A percentile compares a stretch with the other conserved stretches of the same genome.
These are phyloP conservation scores for Scutellaria minor DNA, from an alignment of 257 asterid genomes.

Conservation along the genomic window DNA sequence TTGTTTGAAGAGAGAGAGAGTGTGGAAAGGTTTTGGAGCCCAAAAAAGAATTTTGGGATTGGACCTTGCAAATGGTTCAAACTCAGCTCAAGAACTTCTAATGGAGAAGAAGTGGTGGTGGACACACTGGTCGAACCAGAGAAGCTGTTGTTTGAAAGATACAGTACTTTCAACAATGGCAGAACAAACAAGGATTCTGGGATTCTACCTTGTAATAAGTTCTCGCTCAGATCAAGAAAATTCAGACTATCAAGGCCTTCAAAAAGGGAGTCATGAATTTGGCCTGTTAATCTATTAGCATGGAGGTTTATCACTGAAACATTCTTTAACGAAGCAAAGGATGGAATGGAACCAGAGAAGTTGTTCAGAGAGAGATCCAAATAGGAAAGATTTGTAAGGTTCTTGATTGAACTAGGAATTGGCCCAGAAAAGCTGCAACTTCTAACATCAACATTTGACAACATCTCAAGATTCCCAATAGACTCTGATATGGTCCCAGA, in stretches of 20 bases:
- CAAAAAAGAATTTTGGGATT: constrained; percentile 53
- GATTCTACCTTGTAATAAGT: constrained; percentile 48
- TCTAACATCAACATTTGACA: constrained; percentile 45
- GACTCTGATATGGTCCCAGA: constrained; percentile 58
- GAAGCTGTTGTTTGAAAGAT: constrained; percentile 49
- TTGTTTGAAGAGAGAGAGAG: constrained; percentile 50
- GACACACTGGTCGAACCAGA: constrained; percentile 41
- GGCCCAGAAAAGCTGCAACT: constrained; percentile 52
- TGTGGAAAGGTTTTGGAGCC: constrained; percentile 34
- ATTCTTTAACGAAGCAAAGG: constrained; percentile 47
- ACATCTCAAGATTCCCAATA: constrained; percentile 49
- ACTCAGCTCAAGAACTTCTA: constrained; percentile 48
- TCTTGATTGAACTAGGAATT: constrained; percentile 54
- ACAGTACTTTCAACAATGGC: constrained; percentile 41
- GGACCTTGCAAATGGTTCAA: constrained; percentile 57
- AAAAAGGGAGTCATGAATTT: constrained; percentile 42
- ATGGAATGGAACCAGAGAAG: constrained; percentile 54
- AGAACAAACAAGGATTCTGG: constrained; percentile 51
- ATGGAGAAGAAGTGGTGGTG: constrained; percentile 17
- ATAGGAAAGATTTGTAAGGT: constrained; percentile 46
- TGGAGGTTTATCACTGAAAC: constrained; percentile 35
- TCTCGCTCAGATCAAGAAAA: constrained; percentile 44
- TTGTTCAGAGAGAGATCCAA: constrained; percentile 47
- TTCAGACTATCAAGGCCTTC: constrained; percentile 49
- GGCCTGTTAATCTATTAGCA: constrained; percentile 46